Base-by-base conservation (phyloP, 441 rosid species). In the Flueggea neowawraea region DNA sequence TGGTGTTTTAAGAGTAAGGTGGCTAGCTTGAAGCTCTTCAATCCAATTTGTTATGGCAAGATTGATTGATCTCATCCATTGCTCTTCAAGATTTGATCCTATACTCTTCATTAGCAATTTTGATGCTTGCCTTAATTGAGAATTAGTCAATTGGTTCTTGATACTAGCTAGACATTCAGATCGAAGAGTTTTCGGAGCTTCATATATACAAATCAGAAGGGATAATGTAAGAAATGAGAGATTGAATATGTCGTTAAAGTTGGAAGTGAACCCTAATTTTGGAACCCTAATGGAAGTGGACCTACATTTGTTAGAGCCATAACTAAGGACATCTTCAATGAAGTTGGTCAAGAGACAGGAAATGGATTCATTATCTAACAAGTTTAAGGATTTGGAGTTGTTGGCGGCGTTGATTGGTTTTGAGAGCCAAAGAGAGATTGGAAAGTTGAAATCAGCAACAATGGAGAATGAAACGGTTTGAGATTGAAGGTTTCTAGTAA, bases 31-130 rank as follows among this genome's bases (percentile, higher is more conserved):
- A 13, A 76, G 56, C 82, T 93, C 96, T 2, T 64, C 60, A 48
- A 84, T 82, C 97, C 95, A 88, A 53, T 86, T 90, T 31, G 96
- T 93, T 31, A 85, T 84, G 0, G 96, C 92, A 41, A 93, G 98
- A 63, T 90, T 88, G 11, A 90, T 6, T 0, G 98, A 82, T 57
- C 95, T 74, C 90, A 90, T 90, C 97, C 98, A 90, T 57, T 81
- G 87, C 69, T 86, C 97, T 67, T 90, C 98, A 6, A 93, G 70
- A 60, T 90, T 93, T 2, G 92, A 79, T 15, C 97, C 97, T 16
- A 93, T 62, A 22, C 76, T 76, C 41, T 73, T 77, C 96, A 90
- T 79, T 5, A 93, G 92, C 61, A 61, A 41, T 71, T 83, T 86
- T 6, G 89, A 78, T 0, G 90, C 90, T 39, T 67, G 74, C 58